Evolutionary conservation across 1,139 yeast genomes (phyloP).

Genomic region (Sugiyamaella grinbergsii): DNA sequence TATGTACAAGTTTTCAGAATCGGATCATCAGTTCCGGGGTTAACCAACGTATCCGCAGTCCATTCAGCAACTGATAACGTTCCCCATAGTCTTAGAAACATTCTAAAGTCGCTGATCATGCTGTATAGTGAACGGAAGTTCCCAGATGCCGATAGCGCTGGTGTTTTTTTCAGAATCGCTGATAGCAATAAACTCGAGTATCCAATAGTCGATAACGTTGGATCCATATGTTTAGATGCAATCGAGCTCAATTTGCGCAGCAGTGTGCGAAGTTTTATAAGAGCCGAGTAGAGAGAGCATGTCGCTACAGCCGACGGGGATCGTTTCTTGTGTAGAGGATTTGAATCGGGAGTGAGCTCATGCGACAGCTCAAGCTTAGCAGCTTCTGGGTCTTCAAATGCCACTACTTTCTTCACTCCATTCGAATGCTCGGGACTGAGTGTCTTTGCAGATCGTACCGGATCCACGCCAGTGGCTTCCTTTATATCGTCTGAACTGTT

Average conservation of each 20-base stretch:
- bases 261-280: constrained; percentile 5
- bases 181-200: constrained; percentile 36
- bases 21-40: constrained; percentile 28
- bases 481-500: too few species aligned
- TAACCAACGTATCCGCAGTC: constrained; percentile 39
- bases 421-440: not conserved
- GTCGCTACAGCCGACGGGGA: constrained; percentile 12
- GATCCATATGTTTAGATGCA: constrained; percentile 27
- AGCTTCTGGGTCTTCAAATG: constrained; percentile 8
- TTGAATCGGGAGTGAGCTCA: not conserved
- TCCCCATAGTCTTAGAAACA: constrained; percentile 45
- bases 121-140: constrained; percentile 33
- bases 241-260: constrained; percentile 14
- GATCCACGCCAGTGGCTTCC: too few species aligned
- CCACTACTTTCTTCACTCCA: constrained; percentile 1
- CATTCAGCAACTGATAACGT: constrained; percentile 43
- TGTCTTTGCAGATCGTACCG: too few species aligned
- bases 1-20: constrained; percentile 39
- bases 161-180: constrained; percentile 29
- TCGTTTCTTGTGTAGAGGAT: constrained; percentile 1
- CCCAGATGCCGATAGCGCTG: constrained; percentile 11
- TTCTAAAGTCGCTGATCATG: constrained; percentile 45
- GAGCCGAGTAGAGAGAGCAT: constrained; percentile 12
- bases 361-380: too few species aligned
- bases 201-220: constrained; percentile 36